These are phyloP conservation scores for Arthrobotrys sphaeroides DNA, from an alignment of 2,329 filamentous ascomycete genomes.

Conservation along the genomic window DNA sequence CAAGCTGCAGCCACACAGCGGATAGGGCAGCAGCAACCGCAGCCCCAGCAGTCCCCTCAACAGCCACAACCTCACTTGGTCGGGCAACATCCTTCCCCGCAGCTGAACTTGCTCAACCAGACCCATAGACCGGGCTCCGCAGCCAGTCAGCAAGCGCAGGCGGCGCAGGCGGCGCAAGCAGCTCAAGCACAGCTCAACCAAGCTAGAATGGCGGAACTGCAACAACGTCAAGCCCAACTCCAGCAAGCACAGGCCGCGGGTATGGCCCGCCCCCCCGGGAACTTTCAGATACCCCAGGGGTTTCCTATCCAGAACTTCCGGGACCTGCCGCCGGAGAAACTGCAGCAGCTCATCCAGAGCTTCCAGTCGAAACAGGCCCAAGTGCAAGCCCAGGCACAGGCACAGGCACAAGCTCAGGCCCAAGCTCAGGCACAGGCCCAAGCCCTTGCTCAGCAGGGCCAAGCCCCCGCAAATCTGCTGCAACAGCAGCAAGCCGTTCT, in stretches of 20 bases:
- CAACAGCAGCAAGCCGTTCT: constrained; percentile 40
- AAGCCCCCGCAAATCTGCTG: constrained; percentile 17
- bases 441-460: constrained; percentile 8
- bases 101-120: constrained; percentile 42
- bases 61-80: constrained; percentile 15
- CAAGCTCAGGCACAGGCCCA: constrained; percentile 10
- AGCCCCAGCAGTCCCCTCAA: constrained; percentile 4
- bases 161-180: constrained; percentile 5
- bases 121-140: constrained; percentile 24
- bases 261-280: background rate
- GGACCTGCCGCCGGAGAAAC: constrained; percentile 32
- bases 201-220: constrained; percentile 31
- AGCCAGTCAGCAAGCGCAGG: constrained; percentile 31
- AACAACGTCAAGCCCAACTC: constrained; percentile 27
- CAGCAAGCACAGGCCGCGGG: constrained; percentile 20
- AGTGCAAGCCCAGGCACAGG: constrained; percentile 5
- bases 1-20: constrained; percentile 21
- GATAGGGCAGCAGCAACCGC: constrained; percentile 8
- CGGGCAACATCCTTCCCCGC: constrained; percentile 38
- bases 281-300: constrained; percentile 28
- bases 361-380: constrained; percentile 28
- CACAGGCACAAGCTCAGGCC: background rate
- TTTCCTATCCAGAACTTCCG: constrained; percentile 45
- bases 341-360: constrained; percentile 34
- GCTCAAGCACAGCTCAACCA: constrained; percentile 36